Evolutionary conservation across 2,329 filamentous ascomycete species (phyloP).

Genomic region (Fusarium circinatum): DNA sequence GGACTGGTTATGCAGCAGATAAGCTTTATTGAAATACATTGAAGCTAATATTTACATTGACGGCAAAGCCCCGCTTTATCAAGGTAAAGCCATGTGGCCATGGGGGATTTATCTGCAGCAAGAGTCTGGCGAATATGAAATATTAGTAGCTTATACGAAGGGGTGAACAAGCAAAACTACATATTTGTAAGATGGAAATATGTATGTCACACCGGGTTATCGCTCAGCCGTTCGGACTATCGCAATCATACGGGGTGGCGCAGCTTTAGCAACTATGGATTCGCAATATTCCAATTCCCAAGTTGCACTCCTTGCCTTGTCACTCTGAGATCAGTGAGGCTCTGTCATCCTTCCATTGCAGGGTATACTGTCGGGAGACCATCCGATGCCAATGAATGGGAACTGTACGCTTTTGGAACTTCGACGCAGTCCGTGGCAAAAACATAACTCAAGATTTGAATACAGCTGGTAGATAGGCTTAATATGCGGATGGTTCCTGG

Average conservation of each 20-base stretch:
- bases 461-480: neutral
- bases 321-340: neutral
- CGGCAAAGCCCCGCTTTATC: neutral
- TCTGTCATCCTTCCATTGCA: neutral
- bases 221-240: neutral
- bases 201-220: neutral
- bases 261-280: neutral
- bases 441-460: neutral
- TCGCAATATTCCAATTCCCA: neutral
- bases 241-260: neutral
- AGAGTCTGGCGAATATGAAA: slow-evolving; percentile 1
- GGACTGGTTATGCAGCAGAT: neutral
- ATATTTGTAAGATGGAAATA: neutral
- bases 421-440: neutral
- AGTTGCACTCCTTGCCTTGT: neutral
- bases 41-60: neutral
- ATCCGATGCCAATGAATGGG: neutral
- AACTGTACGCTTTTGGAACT: neutral
- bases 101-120: neutral
- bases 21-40: neutral
- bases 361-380: neutral
- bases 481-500: neutral
- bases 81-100: neutral
- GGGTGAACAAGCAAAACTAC: neutral
- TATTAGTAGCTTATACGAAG: neutral